Evolutionary conservation across 2,329 filamentous ascomycete species (phyloP), one percentile per base, ranked within the genome.

Genomic region (Ophiostoma ulmi): DNA sequence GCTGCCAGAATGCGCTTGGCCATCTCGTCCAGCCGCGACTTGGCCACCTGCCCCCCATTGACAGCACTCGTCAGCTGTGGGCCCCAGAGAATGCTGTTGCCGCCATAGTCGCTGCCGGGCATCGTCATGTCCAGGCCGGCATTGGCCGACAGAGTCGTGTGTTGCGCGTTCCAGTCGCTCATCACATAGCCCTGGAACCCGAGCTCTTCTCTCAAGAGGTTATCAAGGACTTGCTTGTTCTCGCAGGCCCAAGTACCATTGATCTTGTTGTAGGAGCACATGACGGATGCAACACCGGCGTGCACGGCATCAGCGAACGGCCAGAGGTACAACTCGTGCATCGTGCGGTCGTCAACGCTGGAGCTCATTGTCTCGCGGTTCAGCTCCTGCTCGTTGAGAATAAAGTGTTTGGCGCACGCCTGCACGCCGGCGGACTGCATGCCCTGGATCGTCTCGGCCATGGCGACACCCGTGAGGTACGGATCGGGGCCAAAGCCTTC

Each of bases 401-500:
- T 84, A 74, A 82, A 91, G 77, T 92, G 86, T 78, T 87, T 86
- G 63, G 82, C 84, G 58, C 79, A 82, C 38, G 84, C 83, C 77
- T 86, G 84, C 1, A 86, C 81, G 13, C 84, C 83, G 5, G 78
- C 80, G 48, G 77, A 75, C 77, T 88, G 85, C 78, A 87, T 83
- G 0, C 83, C 90, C 73, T 85, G 80, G 70, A 91, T 83, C 0
- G 88, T 90, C 77, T 88, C 84, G 20, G 82, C 82, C 76, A 88
- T 86, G 11, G 85, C 87, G 73, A 90, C 81, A 22, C 88, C 90
- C 26, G 87, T 73, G 0, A 95, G 83, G 69, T 94, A 92, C 0
- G 92, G 91, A 76, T 96, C 92, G 0, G 89, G 83, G 0, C 91
- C 90, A 77, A 94, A 95, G 0, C 89, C 91, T 78, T 95, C 92